Base-by-base conservation (phyloP, 345 rosid species). In the Eucalyptus shirleyi region DNA sequence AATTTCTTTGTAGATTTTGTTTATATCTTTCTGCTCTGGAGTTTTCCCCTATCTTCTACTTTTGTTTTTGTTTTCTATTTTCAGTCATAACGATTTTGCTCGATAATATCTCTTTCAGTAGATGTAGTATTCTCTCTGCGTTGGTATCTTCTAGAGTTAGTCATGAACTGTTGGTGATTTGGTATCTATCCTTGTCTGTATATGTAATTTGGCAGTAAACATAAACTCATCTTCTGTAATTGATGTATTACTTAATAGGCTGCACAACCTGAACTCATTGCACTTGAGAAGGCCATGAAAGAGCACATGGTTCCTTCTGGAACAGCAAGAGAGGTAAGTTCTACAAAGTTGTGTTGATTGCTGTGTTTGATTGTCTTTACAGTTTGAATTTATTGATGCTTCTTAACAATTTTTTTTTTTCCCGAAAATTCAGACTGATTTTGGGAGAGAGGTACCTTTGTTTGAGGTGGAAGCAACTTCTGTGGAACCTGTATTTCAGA, bases 381-480 rank as follows among this genome's bases (percentile, higher is more conserved):
- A 77, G n/a, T 28, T 50, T 72, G 65, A 87, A 69, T 28, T 28
- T 34, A 32, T 50, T 69, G 7, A 24, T 87, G 56, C 50, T 34
- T 16, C 45, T 53, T 47, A 42, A n/a, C 89, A 88, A 23, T 40
- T 88, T 55, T 62, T 62, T 62, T 88, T 89, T 87, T 47, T 24
- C 60, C 88, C 5, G 17, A 37, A 21, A 62, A 23, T 90, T 32
- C 91, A 98, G 99, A 87, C 92, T 89, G 98, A 98, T 40, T 98
- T 95, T 94, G 99, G 99, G 90, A 95, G 98, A 93, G 97, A 96
- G 91, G 95, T 98, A 92, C 98, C 98, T 65, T 89, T 96, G 86
- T 98, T 95, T 96, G 99, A 98, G 93, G 97, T 96, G 90, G 99
- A 97, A 90, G 99, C 99, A 65, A 95, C 94, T 51, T 91, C 91